Conservation (phyloP, 176 grass and related monocot genomes). For the Musa acuminata region DNA sequence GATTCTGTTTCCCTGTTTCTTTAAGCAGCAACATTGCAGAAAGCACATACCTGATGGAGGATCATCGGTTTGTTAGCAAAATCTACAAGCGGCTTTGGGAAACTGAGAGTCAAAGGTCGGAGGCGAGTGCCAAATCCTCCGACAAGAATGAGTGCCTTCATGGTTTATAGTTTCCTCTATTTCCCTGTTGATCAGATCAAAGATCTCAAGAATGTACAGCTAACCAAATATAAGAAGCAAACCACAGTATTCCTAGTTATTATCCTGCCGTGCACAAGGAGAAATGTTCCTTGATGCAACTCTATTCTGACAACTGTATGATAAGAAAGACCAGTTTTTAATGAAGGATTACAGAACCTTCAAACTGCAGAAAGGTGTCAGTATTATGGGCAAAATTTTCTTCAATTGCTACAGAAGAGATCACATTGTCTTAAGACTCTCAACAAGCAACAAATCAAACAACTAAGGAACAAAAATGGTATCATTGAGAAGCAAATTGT, state of each 20-base stretch:
- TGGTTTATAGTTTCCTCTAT: neutral
- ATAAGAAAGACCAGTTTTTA: neutral
- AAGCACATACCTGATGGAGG: slow-evolving; percentile 2
- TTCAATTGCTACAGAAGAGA: too few species aligned
- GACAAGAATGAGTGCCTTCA: slow-evolving; percentile 8
- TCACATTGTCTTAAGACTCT: neutral
- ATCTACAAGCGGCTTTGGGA: slow-evolving; percentile 5
- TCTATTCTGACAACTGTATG: neutral
- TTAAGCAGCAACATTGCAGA: neutral
- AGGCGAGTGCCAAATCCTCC: slow-evolving; percentile 7
- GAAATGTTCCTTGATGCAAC: neutral
- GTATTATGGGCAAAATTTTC: neutral
- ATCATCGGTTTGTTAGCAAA: slow-evolving; percentile 13
- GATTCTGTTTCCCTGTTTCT: too few species aligned
- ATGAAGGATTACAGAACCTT: neutral
- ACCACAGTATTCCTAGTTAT: neutral
- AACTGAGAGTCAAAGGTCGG: slow-evolving; percentile 2
- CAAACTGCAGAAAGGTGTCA: neutral
- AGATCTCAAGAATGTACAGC: neutral
- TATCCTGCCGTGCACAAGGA: neutral
- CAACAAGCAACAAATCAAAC: neutral
- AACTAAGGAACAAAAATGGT: neutral
- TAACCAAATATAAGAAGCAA: neutral
- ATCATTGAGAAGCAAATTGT: neutral
- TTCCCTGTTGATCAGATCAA: neutral